These are phyloP conservation scores for Domatiomyces globalis DNA, from an alignment of 2,329 filamentous ascomycete genomes.

Conservation along the genomic window DNA sequence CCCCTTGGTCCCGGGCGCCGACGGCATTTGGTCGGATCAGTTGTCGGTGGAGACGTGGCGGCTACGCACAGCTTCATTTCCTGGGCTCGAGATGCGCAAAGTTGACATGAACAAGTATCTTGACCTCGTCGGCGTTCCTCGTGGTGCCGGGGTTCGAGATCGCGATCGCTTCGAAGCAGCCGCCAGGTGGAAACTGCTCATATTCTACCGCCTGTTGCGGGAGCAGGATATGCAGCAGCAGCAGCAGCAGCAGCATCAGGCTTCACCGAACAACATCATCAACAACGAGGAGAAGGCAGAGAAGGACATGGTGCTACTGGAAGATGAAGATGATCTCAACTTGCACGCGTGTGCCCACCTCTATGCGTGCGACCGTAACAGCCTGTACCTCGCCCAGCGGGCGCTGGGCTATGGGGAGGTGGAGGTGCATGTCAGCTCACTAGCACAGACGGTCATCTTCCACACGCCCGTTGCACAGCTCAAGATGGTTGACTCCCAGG, in stretches of 20 bases:
- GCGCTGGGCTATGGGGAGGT: constrained; percentile 31
- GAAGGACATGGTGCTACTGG: constrained; percentile 18
- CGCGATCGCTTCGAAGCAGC: constrained; percentile 15
- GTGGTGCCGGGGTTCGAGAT: constrained; percentile 16
- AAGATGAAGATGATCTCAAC: constrained; percentile 29
- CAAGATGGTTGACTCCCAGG: constrained; percentile 26
- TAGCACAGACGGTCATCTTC: constrained; percentile 36
- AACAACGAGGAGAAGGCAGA: constrained; percentile 6
- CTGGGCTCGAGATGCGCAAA: constrained; percentile 36
- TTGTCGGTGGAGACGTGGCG: constrained; percentile 18
- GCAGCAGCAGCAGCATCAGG: constrained; percentile 3
- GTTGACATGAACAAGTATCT: constrained; percentile 41
- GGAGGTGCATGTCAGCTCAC: constrained; percentile 32
- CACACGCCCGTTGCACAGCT: constrained; percentile 30
- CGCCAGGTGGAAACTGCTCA: constrained; percentile 29
- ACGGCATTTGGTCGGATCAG: constrained; percentile 26
- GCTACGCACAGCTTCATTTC: constrained; percentile 22
- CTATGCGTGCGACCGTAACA: constrained; percentile 44
- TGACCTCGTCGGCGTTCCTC: neutral
- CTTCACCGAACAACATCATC: constrained; percentile 1
- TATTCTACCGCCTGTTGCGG: constrained; percentile 34
- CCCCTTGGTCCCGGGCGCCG: constrained; percentile 22
- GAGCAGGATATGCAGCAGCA: constrained; percentile 21
- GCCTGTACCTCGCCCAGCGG: constrained; percentile 38
- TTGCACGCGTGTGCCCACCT: constrained; percentile 44